phyloP scores from a whole-genome alignment of 208 protist species.

The Leishmania braziliensis region DNA sequence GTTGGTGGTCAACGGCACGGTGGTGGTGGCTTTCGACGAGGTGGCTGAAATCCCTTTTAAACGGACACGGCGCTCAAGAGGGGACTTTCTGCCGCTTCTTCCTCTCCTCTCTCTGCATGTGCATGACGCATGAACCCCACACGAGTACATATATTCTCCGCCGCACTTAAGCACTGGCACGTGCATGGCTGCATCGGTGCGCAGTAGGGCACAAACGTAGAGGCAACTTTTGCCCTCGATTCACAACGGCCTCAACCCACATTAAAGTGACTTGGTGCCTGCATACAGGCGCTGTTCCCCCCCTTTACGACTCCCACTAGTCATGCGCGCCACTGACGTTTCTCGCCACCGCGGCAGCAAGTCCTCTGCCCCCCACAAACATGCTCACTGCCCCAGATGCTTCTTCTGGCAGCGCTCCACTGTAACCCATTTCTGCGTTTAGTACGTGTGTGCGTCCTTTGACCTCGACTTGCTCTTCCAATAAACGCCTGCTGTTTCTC shows the following conservation, averaged over 20 bases:
- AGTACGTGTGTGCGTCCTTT: neutral
- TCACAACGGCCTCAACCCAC: neutral
- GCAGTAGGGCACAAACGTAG: neutral
- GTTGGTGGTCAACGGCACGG: conserved; percentile 11
- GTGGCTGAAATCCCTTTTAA: conserved; percentile 1
- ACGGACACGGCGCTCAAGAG: neutral
- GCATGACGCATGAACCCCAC: neutral
- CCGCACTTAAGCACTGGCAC: neutral
- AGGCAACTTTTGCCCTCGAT: neutral
- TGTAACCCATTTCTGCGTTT: neutral
- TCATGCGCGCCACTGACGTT: neutral
- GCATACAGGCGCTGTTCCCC: neutral
- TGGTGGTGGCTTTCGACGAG: conserved; percentile 19
- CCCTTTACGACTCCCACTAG: neutral
- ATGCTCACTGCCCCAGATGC: neutral
- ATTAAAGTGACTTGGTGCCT: neutral
- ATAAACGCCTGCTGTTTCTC: neutral
- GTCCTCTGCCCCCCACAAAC: neutral
- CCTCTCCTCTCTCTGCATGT: neutral
- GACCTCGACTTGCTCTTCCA: neutral
- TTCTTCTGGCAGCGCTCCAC: neutral
- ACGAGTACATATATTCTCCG: neutral
- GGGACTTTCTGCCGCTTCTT: neutral
- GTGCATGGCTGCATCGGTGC: neutral
- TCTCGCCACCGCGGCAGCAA: neutral